phyloP scores from a whole-genome alignment of 371 early-diverging fungal species.

The Actinomortierella wolfii region DNA sequence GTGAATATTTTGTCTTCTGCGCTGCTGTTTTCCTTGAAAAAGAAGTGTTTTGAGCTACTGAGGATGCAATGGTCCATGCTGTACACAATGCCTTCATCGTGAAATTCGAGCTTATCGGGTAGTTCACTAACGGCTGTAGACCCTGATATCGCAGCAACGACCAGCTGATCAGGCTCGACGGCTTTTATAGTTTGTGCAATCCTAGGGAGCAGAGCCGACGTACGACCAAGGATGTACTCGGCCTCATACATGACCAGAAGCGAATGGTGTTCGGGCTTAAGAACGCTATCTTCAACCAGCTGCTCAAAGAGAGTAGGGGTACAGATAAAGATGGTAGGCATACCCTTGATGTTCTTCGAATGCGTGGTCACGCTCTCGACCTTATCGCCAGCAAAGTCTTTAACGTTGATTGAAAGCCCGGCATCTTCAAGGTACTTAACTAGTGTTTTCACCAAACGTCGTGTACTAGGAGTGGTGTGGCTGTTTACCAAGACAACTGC shows the following conservation, averaged over 20 bases:
- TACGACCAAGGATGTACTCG: slow-evolving; percentile 20
- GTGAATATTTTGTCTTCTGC: background rate
- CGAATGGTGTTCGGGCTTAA: slow-evolving; percentile 7
- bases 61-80: slow-evolving; percentile 27
- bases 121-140: slow-evolving; percentile 15
- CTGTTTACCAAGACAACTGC: slow-evolving; percentile 24
- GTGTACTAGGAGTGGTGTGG: slow-evolving; percentile 14
- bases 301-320: slow-evolving; percentile 16
- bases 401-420: slow-evolving; percentile 3
- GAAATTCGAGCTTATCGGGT: slow-evolving; percentile 12
- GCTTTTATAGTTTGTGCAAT: slow-evolving; percentile 4
- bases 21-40: slow-evolving; percentile 7
- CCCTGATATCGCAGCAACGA: slow-evolving; percentile 18
- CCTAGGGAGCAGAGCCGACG: background rate
- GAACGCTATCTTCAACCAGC: slow-evolving; percentile 7
- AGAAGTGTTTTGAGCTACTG: slow-evolving; percentile 10
- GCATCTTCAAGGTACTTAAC: slow-evolving; percentile 6
- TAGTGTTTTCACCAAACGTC: slow-evolving; percentile 9
- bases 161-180: slow-evolving; percentile 15
- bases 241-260: slow-evolving; percentile 33
- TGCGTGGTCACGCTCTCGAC: background rate
- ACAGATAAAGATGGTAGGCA: slow-evolving; percentile 12
- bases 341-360: background rate
- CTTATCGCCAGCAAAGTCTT: slow-evolving; percentile 7
- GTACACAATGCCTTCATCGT: slow-evolving; percentile 5